A percentile compares a stretch with the other conserved stretches of the same genome.
phyloP scores from a whole-genome alignment of 2,329 filamentous ascomycete genomes.

The Ophiostoma quercus region DNA sequence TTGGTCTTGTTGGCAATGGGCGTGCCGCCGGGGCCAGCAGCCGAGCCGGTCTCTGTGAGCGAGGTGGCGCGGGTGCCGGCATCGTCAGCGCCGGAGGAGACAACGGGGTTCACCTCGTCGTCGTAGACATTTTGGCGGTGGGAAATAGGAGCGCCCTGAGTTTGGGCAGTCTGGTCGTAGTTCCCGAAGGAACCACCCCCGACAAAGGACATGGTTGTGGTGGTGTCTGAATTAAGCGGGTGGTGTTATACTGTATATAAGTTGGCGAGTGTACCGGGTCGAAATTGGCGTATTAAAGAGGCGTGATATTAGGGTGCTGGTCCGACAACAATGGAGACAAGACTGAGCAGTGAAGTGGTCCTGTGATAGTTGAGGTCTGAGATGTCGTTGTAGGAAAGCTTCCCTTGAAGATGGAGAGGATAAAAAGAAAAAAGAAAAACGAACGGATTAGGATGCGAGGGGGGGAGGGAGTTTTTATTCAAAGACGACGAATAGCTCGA shows the following conservation, averaged over 20 bases:
- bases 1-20: conserved; percentile 20
- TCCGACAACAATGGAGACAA: conserved; percentile 7
- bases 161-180: conserved; percentile 46
- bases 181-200: conserved; percentile 42
- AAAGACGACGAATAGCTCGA: background rate
- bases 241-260: background rate
- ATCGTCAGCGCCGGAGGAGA: conserved; percentile 25
- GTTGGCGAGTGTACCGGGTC: background rate
- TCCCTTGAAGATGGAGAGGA: background rate
- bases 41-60: conserved; percentile 35
- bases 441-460: conserved; percentile 2
- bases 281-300: background rate
- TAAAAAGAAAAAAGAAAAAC: conserved; percentile 1
- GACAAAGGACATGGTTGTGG: conserved; percentile 39
- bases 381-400: background rate
- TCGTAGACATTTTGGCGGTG: conserved; percentile 27
- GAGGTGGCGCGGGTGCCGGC: conserved; percentile 36
- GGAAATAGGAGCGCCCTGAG: conserved; percentile 37
- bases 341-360: conserved; percentile 10
- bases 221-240: background rate
- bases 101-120: conserved; percentile 29
- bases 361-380: background rate
- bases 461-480: background rate
- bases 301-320: background rate
- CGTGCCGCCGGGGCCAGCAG: conserved; percentile 22